A percentile compares a stretch with the other conserved stretches of the same genome.
phyloP scores from a whole-genome alignment of 2,329 filamentous ascomycete species.

The Aspergillus spinulosporus region DNA sequence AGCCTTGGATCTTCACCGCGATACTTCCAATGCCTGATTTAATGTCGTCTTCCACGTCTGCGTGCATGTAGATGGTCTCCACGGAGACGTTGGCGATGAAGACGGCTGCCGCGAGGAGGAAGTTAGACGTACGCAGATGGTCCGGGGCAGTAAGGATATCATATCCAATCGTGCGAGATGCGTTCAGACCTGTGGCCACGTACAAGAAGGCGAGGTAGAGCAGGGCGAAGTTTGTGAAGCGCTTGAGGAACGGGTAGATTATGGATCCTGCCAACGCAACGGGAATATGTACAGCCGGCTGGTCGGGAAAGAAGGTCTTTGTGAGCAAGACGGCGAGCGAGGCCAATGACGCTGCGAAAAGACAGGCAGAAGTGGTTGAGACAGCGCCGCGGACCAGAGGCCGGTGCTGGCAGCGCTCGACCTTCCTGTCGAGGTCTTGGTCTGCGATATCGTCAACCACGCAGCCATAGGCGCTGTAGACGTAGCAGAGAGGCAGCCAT shows the following conservation, averaged over 20 bases:
- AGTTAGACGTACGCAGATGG: neutral
- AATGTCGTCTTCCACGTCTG: constrained; percentile 8
- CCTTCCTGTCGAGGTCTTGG: constrained; percentile 6
- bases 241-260: constrained; percentile 14
- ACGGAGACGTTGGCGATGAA: constrained; percentile 4
- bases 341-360: neutral
- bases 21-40: neutral
- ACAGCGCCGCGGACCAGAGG: constrained; percentile 1
- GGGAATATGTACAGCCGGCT: neutral
- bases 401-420: constrained; percentile 1
- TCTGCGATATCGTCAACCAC: constrained; percentile 7
- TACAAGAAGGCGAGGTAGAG: constrained; percentile 3
- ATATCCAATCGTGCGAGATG: neutral
- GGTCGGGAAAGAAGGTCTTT: neutral
- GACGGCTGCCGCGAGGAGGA: neutral
- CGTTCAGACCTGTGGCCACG: neutral
- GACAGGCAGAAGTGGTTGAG: neutral
- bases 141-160: constrained; percentile 2
- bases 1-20: constrained; percentile 4
- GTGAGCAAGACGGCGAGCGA: neutral
- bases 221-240: constrained; percentile 9
- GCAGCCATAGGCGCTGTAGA: constrained; percentile 7
- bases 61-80: constrained; percentile 14
- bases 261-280: neutral
- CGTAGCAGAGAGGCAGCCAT: constrained; percentile 1